phyloP scores from a whole-genome alignment of 2,329 filamentous ascomycete genomes.

The Xylaria sp. region DNA sequence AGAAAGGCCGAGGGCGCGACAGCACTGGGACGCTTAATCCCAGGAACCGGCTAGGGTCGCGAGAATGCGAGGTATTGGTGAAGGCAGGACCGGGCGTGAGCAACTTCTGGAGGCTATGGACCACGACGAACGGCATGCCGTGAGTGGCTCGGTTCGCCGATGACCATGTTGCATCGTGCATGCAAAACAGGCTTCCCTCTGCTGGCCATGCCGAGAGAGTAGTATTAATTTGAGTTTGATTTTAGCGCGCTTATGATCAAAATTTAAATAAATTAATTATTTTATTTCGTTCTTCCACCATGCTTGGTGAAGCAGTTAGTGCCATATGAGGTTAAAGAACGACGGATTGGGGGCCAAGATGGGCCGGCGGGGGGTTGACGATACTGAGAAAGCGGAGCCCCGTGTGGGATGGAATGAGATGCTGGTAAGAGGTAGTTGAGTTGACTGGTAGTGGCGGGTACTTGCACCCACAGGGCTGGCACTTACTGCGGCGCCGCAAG shows the following conservation, averaged over 20 bases:
- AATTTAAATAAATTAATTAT: background rate
- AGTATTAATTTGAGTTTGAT: slow-evolving; percentile 22
- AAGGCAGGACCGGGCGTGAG: slow-evolving; percentile 37
- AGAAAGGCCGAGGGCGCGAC: slow-evolving; percentile 27
- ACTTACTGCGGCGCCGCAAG: background rate
- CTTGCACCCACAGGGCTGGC: slow-evolving; percentile 33
- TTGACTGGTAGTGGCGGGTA: background rate
- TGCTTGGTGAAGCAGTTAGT: slow-evolving; percentile 17
- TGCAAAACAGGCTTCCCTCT: slow-evolving; percentile 31
- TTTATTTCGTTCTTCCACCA: background rate
- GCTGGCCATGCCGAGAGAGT: slow-evolving; percentile 8
- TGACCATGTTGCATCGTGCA: slow-evolving; percentile 31
- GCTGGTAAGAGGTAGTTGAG: background rate
- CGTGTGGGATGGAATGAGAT: background rate
- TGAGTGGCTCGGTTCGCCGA: slow-evolving; percentile 37
- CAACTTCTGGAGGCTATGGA: slow-evolving; percentile 31
- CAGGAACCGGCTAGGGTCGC: slow-evolving; percentile 29
- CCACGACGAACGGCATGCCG: slow-evolving; percentile 15
- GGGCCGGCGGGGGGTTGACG: background rate
- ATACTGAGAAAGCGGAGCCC: slow-evolving; percentile 15
- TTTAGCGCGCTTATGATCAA: slow-evolving; percentile 18
- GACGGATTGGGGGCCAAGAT: slow-evolving; percentile 33
- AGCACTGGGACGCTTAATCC: slow-evolving; percentile 35
- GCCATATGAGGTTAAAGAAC: slow-evolving; percentile 36
- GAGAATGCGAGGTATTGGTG: slow-evolving; percentile 21